A percentile compares a stretch with the other conserved stretches of the same genome.
These are phyloP conservation scores for Iris pallida DNA, from an alignment of 116 monocot genomes.

Conservation along the genomic window DNA sequence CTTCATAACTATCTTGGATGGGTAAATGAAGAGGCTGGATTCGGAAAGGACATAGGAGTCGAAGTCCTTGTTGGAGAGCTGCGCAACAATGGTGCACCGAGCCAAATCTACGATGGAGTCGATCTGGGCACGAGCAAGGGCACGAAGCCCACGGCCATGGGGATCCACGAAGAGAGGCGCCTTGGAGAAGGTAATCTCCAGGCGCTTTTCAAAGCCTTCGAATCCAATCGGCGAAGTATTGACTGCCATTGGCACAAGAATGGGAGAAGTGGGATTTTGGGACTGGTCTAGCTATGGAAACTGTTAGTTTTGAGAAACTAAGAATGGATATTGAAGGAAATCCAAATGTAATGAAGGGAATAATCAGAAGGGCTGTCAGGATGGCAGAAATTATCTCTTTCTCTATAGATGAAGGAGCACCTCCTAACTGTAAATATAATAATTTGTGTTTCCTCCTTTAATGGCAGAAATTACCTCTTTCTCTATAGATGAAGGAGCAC, in stretches of 20 bases:
- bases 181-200: conserved; percentile 16
- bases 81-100: conserved; percentile 11
- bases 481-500: too few relatives aligned
- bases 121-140: conserved; percentile 9
- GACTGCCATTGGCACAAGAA: conserved; percentile 12
- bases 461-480: too few relatives aligned
- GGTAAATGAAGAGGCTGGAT: conserved; percentile 43
- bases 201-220: conserved; percentile 23
- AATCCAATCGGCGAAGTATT: conserved; percentile 17
- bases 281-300: too few relatives aligned
- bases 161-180: conserved; percentile 7
- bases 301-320: too few relatives aligned
- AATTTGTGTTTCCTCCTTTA: too few relatives aligned
- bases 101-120: conserved; percentile 15
- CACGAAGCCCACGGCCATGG: conserved; percentile 12
- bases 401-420: too few relatives aligned
- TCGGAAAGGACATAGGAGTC: conserved; percentile 25
- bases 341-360: too few relatives aligned
- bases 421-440: too few relatives aligned
- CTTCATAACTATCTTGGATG: conserved; percentile 19
- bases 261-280: too few relatives aligned
- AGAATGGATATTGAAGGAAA: too few relatives aligned
- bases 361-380: too few relatives aligned
- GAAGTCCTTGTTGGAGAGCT: conserved; percentile 14
- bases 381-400: too few relatives aligned